Percentiles rank a stretch among this genome's conserved stretches.
Evolutionary conservation across 345 rosid genomes (phyloP).

Genomic region (Iberis pinnata): DNA sequence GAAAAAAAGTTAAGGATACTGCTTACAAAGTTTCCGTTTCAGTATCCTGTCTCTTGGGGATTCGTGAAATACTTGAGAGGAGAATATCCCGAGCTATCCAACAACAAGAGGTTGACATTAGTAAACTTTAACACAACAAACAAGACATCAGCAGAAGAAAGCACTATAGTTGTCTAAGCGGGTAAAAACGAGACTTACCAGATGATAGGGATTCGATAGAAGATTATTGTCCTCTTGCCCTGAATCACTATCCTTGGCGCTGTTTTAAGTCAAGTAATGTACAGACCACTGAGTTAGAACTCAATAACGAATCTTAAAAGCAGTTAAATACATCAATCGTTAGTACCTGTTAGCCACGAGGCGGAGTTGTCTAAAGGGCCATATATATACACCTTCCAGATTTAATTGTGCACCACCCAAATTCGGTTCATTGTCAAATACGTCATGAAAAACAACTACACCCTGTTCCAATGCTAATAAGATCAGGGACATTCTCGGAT

Average conservation of each 20-base stretch:
- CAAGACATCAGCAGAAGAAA: too few species aligned
- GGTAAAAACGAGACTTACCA: slow-evolving; percentile 46
- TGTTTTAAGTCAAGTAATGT: slow-evolving; percentile 25
- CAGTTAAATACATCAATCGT: not conserved
- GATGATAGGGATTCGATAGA: slow-evolving; percentile 85
- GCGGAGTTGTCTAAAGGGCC: slow-evolving; percentile 98
- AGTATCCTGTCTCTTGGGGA: slow-evolving; percentile 68
- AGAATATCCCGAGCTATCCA: slow-evolving; percentile 92
- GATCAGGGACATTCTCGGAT: too few species aligned
- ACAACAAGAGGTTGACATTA: slow-evolving; percentile 10
- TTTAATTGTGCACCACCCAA: slow-evolving; percentile 91
- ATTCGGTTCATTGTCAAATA: slow-evolving; percentile 77
- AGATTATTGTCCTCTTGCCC: slow-evolving; percentile 85
- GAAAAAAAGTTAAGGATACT: not conserved
- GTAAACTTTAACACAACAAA: too few species aligned
- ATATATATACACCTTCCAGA: slow-evolving; percentile 98
- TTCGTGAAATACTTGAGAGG: slow-evolving; percentile 93
- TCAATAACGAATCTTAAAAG: not conserved
- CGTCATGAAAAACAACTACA: slow-evolving; percentile 89
- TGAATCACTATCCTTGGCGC: slow-evolving; percentile 71
- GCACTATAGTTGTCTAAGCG: not conserved
- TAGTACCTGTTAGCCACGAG: slow-evolving; percentile 84
- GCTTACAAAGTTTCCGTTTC: slow-evolving; percentile 73
- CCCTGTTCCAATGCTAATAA: slow-evolving; percentile 79
- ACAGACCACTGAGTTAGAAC: slow-evolving; percentile 4